Evolutionary conservation across 2,329 filamentous ascomycete species (phyloP).

Genomic region (Talaromyces amestolkiae): DNA sequence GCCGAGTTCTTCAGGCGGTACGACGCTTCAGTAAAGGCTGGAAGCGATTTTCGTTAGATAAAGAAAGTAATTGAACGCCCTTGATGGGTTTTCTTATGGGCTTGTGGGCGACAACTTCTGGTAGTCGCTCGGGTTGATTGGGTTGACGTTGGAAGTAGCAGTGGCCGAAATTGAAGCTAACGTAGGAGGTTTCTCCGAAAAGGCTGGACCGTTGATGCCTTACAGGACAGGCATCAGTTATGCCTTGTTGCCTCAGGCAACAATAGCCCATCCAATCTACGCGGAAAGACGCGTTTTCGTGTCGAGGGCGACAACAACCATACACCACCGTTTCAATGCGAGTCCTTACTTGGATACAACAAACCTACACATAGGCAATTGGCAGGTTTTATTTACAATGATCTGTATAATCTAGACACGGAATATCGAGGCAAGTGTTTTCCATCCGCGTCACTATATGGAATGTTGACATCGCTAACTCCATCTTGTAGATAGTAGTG

Average conservation of each 20-base stretch:
- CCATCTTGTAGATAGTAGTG: not conserved
- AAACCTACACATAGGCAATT: not conserved
- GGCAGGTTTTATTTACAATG: not conserved
- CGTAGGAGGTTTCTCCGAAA: conserved; percentile 13
- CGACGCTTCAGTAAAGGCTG: not conserved
- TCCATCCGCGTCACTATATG: not conserved
- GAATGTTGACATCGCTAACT: conserved; percentile 7
- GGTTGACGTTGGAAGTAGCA: conserved; percentile 19
- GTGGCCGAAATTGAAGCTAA: conserved; percentile 17
- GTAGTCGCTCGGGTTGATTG: conserved; percentile 11
- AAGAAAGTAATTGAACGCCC: conserved; percentile 5
- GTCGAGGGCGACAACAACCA: conserved; percentile 6
- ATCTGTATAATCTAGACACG: not conserved
- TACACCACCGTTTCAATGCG: not conserved
- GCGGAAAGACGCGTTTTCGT: conserved; percentile 19
- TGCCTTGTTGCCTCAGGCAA: conserved; percentile 17
- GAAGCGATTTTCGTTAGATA: not conserved
- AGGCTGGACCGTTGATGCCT: not conserved
- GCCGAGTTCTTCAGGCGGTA: conserved; percentile 9
- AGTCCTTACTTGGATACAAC: conserved; percentile 1
- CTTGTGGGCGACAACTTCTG: conserved; percentile 4
- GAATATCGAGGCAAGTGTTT: not conserved
- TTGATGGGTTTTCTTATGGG: not conserved
- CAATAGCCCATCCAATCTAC: conserved; percentile 3
- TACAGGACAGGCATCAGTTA: conserved; percentile 4